phyloP scores from a whole-genome alignment of 441 rosid genomes.

The Breynia disticha region DNA sequence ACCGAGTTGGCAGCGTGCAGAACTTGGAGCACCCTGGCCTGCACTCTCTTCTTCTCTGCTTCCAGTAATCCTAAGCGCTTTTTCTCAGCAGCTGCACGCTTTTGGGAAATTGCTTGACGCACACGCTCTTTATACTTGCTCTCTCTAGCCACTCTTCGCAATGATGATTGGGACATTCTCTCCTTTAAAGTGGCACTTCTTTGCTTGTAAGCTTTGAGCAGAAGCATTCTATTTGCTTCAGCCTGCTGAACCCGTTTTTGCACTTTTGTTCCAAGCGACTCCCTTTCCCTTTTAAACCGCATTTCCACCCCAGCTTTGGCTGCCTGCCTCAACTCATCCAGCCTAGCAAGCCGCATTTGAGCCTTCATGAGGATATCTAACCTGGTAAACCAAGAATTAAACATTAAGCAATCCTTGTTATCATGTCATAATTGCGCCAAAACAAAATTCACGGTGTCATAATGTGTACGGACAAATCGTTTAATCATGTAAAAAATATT shows the following conservation, averaged over 20 bases:
- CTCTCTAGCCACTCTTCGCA: constrained; percentile 73
- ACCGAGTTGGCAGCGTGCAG: constrained; percentile 63
- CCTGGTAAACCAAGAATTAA: constrained; percentile 36
- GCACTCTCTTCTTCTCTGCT: constrained; percentile 81
- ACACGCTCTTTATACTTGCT: constrained; percentile 88
- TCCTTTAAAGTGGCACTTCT: constrained; percentile 67
- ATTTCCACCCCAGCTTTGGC: constrained; percentile 74
- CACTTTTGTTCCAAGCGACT: constrained; percentile 78
- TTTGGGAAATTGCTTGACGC: constrained; percentile 74
- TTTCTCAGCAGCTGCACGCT: constrained; percentile 89
- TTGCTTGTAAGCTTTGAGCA: constrained; percentile 69
- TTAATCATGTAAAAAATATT: no score
- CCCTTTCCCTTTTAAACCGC: constrained; percentile 70
- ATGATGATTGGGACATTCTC: constrained; percentile 74
- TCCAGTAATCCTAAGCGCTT: constrained; percentile 80
- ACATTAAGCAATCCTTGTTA: no score
- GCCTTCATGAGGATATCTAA: constrained; percentile 70
- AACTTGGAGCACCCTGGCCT: constrained; percentile 69
- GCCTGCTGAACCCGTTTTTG: constrained; percentile 79
- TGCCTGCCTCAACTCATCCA: constrained; percentile 91
- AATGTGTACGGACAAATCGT: no score
- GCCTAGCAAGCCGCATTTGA: constrained; percentile 68
- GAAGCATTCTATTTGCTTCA: constrained; percentile 82
- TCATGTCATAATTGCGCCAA: no score
- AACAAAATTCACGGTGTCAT: no score